phyloP scores from a whole-genome alignment of 768 basidiomycete genomes.

The Rhodotorula toruloides region DNA sequence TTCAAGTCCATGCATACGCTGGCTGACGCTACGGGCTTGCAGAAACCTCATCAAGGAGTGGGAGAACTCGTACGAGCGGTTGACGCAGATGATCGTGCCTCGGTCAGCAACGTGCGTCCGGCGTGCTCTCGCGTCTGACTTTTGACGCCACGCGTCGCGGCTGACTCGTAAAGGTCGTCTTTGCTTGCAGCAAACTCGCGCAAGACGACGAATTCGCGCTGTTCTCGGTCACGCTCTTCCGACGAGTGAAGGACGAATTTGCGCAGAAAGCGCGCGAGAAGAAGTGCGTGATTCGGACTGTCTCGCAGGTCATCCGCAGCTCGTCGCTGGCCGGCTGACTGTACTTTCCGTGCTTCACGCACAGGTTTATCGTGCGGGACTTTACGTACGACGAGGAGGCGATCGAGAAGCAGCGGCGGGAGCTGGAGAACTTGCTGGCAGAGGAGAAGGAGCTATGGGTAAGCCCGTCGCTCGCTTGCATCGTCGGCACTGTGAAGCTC shows the following conservation, averaged over 20 bases:
- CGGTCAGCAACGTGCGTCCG: conserved; percentile 71
- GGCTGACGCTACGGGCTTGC: conserved; percentile 27
- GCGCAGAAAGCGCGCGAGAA: conserved; percentile 88
- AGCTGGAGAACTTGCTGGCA: conserved; percentile 67
- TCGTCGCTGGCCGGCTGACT: not conserved
- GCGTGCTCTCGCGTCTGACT: not conserved
- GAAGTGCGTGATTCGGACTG: conserved; percentile 57
- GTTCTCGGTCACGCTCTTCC: conserved; percentile 81
- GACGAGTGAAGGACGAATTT: conserved; percentile 84
- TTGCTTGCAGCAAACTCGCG: conserved; percentile 58
- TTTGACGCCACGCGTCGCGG: too few species aligned
- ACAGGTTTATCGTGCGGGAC: conserved; percentile 88
- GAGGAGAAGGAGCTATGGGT: conserved; percentile 99
- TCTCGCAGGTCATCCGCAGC: not conserved
- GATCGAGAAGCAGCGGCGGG: conserved; percentile 71
- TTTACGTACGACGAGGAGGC: conserved; percentile 82
- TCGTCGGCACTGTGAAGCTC: not conserved
- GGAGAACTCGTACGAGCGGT: conserved; percentile 78
- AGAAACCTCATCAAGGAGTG: conserved; percentile 81
- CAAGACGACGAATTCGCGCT: conserved; percentile 85
- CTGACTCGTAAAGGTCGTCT: not conserved
- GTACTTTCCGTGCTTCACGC: not conserved
- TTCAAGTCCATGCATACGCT: too few species aligned
- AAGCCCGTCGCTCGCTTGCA: conserved; percentile 41
- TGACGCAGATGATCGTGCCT: conserved; percentile 86